Evolutionary conservation across 2,329 filamentous ascomycete genomes (phyloP), one percentile per base, ranked within the genome.

Genomic region (Onygenales sp.): DNA sequence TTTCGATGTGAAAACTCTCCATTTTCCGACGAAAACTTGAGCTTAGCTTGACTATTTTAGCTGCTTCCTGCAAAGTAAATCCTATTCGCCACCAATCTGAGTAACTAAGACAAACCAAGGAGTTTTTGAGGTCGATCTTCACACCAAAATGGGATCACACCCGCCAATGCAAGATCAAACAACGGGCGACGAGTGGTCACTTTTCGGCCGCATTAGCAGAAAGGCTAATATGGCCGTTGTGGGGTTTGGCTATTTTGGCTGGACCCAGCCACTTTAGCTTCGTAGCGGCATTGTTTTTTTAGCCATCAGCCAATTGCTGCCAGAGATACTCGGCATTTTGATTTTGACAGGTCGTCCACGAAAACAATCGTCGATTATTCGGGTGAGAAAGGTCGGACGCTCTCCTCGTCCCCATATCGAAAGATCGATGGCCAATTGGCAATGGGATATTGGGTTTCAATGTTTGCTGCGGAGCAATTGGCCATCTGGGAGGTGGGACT

Each of bases 91-190:
- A 39, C 34, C 2, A 31, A 40, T 3, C 21, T 32, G 11, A 13
- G 32, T 14, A 31, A 14, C 46, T 49, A 49, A 27, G 17, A 36
- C 36, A 49, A 32, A 49, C 6, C 6, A 34, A 32, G 36, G 9
- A 31, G 40, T 39, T 6, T 49, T 40, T n/a, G 34, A 49, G 46
- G 46, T 9, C 45, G 46, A 49, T 49, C 46, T 49, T 32, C 40
- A 10, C 36, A 11, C 21, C 17, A 21, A 39, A 7, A 40, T 39
- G 34, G 14, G 31, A 21, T 32, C 33, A 40, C 46, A 14, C 10
- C 11, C 13, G 32, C 40, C 39, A 17, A 49, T 49, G 36, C 46
- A 49, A 40, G 21, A 39, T 14, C 46, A 33, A 32, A 46, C 3
- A 14, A n/a, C 34, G 3, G n/a, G 10, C 7, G 13, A 46, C 21